Evolutionary conservation across 345 rosid species (phyloP).

Genomic region (Rhodamnia argentea): DNA sequence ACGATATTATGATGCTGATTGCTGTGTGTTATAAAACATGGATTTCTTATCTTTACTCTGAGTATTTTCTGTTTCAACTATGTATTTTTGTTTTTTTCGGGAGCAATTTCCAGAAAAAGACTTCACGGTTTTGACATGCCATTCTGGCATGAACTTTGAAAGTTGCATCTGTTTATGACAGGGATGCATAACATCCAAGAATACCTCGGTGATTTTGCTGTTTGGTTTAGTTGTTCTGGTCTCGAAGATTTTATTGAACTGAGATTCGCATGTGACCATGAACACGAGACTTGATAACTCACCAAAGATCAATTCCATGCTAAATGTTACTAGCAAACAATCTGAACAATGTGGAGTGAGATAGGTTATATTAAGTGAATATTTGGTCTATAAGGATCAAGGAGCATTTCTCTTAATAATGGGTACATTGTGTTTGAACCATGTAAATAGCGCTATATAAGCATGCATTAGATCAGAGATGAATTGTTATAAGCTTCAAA

Average conservation of each 20-base stretch:
- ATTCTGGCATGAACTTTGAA: background rate
- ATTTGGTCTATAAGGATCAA: background rate
- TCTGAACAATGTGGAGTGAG: background rate
- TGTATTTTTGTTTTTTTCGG: background rate
- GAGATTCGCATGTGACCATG: background rate
- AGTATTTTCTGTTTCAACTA: background rate
- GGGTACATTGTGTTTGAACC: background rate
- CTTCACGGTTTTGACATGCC: background rate
- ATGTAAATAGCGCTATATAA: background rate
- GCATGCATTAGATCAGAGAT: background rate
- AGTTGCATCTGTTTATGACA: background rate
- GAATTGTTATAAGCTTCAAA: background rate
- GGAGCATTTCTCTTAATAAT: background rate
- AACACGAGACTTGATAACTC: background rate
- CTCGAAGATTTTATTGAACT: background rate
- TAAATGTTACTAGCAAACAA: background rate
- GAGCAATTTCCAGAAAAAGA: background rate
- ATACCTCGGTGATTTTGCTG: background rate
- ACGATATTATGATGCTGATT: background rate
- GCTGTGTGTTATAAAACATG: background rate
- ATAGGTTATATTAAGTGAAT: background rate
- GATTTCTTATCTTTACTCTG: background rate
- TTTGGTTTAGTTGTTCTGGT: background rate
- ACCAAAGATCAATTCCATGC: background rate
- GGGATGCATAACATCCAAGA: background rate